Conservation (phyloP, 768 basidiomycete species). For the Boletus barrowsii region DNA sequence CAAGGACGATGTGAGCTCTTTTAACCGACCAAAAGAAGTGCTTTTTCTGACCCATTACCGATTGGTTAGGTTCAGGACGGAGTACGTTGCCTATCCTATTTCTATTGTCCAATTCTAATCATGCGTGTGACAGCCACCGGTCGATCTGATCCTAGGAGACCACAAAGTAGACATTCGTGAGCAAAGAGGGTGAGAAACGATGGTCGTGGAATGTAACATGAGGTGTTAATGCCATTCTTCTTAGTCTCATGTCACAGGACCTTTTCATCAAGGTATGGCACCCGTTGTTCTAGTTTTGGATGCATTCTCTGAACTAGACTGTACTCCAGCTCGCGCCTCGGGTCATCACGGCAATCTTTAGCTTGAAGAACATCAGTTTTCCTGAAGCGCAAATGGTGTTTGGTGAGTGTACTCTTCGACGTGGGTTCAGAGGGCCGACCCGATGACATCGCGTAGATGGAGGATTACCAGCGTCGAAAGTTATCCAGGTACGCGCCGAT, state of each 20-base stretch:
- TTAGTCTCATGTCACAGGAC: constrained; percentile 33
- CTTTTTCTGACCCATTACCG: constrained; percentile 36
- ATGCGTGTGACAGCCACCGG: constrained; percentile 4
- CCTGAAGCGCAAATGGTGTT: background rate
- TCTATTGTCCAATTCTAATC: background rate
- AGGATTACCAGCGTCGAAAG: constrained; percentile 16
- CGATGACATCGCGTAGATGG: constrained; percentile 4
- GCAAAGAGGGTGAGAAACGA: constrained; percentile 22
- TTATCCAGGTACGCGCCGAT: constrained; percentile 16
- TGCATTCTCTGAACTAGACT: constrained; percentile 14
- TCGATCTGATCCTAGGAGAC: constrained; percentile 2
- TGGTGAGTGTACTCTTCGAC: constrained; percentile 7
- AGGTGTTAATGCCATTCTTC: constrained; percentile 5
- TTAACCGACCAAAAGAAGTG: background rate
- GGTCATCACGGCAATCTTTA: constrained; percentile 45
- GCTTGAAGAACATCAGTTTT: constrained; percentile 36
- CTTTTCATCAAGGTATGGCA: constrained; percentile 17
- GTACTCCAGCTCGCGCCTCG: constrained; percentile 39
- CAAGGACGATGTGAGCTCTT: constrained; percentile 27
- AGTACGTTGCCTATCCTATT: constrained; percentile 26
- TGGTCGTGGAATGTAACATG: background rate
- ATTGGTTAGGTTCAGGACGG: constrained; percentile 38
- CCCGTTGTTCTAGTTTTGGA: background rate
- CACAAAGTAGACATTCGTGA: constrained; percentile 7
- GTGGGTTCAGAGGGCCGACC: background rate